These are phyloP conservation scores for Aspergillus thermomutatus DNA, from an alignment of 2,329 filamentous ascomycete genomes.

Conservation along the genomic window DNA sequence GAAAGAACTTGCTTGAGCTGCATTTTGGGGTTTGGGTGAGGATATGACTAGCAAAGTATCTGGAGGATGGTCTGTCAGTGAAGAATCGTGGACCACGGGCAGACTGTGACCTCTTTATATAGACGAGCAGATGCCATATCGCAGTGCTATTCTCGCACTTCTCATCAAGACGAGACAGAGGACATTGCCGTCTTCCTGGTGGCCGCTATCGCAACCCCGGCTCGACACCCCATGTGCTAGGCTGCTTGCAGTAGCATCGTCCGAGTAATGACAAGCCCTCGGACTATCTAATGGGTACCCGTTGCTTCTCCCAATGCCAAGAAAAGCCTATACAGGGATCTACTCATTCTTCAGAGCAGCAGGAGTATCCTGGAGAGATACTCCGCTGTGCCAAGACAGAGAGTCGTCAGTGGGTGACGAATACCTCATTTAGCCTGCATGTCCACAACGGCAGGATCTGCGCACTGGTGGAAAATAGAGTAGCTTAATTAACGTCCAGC, in stretches of 20 bases:
- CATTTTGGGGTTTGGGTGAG: not conserved
- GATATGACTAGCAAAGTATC: not conserved
- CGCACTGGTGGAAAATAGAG: not conserved
- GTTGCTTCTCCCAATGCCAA: not conserved
- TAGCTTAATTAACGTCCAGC: not conserved
- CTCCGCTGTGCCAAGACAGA: not conserved
- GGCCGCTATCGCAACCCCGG: not conserved
- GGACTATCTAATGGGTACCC: not conserved
- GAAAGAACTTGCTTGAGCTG: slow-evolving; percentile 2
- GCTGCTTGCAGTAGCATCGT: not conserved
- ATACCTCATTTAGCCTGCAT: not conserved
- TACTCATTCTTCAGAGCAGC: not conserved
- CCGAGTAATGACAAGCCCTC: not conserved
- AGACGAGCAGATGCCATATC: not conserved
- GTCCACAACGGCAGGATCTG: not conserved
- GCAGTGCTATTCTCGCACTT: not conserved
- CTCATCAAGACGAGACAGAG: not conserved
- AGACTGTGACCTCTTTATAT: not conserved
- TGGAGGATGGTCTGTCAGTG: not conserved
- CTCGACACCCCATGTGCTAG: not conserved
- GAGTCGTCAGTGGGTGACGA: not conserved
- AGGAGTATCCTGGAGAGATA: not conserved
- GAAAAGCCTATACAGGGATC: not conserved
- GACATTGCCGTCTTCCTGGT: not conserved
- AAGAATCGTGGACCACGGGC: not conserved